These are phyloP conservation scores for Ustilago cynodontis DNA, from an alignment of 1,284 basidiomycete species.

Conservation along the genomic window DNA sequence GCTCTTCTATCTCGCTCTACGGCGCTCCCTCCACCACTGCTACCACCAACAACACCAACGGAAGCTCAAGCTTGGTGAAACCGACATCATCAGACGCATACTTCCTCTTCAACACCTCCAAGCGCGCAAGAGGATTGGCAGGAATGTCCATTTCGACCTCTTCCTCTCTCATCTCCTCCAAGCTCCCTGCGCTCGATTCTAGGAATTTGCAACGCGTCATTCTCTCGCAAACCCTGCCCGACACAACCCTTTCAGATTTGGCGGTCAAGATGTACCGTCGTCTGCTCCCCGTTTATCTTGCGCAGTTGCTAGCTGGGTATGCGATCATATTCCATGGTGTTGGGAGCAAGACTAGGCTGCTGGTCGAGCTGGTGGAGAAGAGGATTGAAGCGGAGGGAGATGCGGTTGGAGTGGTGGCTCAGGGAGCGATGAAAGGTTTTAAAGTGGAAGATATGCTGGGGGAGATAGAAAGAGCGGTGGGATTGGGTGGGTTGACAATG, in stretches of 20 bases:
- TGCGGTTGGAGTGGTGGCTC: conserved; percentile 52
- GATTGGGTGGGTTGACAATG: conserved; percentile 30
- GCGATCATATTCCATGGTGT: conserved; percentile 54
- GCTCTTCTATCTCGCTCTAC: conserved; percentile 27
- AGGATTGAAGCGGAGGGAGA: conserved; percentile 42
- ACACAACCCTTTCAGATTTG: conserved; percentile 27
- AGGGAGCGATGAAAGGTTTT: conserved; percentile 52
- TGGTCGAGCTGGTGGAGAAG: conserved; percentile 24
- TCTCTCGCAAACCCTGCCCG: conserved; percentile 13
- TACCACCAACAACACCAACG: background rate
- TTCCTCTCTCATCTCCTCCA: conserved; percentile 33
- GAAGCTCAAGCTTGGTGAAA: conserved; percentile 33
- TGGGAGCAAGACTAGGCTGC: conserved; percentile 37
- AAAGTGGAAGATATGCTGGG: conserved; percentile 51
- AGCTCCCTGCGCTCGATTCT: conserved; percentile 35
- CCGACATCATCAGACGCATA: conserved; percentile 52
- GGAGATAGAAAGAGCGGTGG: conserved; percentile 36
- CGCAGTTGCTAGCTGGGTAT: conserved; percentile 46
- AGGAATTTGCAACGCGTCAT: conserved; percentile 27
- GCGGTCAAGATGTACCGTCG: conserved; percentile 39
- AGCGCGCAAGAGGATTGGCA: conserved; percentile 33
- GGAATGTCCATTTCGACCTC: conserved; percentile 39
- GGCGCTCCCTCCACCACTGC: conserved; percentile 14
- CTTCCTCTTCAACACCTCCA: conserved; percentile 55
- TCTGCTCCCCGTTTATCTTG: conserved; percentile 42